These are phyloP conservation scores for Scutellaria baicalensis DNA, from an alignment of 257 asterid genomes.

Conservation along the genomic window DNA sequence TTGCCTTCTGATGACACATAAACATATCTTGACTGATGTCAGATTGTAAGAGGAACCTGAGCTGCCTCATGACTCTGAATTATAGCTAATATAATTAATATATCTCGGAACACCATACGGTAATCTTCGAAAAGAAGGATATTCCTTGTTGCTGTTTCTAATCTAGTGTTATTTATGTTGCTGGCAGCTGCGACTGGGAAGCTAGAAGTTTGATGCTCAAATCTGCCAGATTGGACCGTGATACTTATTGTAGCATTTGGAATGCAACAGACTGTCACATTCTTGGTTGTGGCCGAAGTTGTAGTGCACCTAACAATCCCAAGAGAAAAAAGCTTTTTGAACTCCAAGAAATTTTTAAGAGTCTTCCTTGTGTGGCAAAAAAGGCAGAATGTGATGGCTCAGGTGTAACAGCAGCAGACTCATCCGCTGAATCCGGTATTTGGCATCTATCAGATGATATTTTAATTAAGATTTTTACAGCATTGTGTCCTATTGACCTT, in stretches of 20 bases:
- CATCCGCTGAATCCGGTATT: constrained; percentile 47
- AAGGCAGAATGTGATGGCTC: constrained; percentile 37
- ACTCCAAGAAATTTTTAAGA: constrained; percentile 82
- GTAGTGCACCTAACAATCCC: constrained; percentile 54
- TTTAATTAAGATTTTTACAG: constrained; percentile 48
- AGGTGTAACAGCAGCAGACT: constrained; percentile 46
- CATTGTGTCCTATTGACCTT: constrained; percentile 64
- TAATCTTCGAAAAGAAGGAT: constrained; percentile 5
- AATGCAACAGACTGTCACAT: constrained; percentile 70
- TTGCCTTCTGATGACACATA: not conserved
- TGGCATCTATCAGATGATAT: constrained; percentile 74
- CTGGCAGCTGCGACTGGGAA: constrained; percentile 86
- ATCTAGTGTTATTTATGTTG: constrained; percentile 18
- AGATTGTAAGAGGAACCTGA: constrained; percentile 3
- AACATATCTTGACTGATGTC: not conserved
- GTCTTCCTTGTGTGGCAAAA: constrained; percentile 60
- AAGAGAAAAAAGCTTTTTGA: constrained; percentile 74
- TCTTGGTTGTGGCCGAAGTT: constrained; percentile 55
- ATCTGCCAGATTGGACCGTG: constrained; percentile 25
- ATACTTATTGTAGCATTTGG: constrained; percentile 47
- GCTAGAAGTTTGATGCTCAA: constrained; percentile 55
- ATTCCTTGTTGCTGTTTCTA: constrained; percentile 11
- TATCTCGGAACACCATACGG: not conserved
- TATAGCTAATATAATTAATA: not conserved
- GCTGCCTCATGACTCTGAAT: not conserved